These are phyloP conservation scores for Auxenochlorella protothecoides DNA, from an alignment of 139 green algal genomes.

Conservation along the genomic window DNA sequence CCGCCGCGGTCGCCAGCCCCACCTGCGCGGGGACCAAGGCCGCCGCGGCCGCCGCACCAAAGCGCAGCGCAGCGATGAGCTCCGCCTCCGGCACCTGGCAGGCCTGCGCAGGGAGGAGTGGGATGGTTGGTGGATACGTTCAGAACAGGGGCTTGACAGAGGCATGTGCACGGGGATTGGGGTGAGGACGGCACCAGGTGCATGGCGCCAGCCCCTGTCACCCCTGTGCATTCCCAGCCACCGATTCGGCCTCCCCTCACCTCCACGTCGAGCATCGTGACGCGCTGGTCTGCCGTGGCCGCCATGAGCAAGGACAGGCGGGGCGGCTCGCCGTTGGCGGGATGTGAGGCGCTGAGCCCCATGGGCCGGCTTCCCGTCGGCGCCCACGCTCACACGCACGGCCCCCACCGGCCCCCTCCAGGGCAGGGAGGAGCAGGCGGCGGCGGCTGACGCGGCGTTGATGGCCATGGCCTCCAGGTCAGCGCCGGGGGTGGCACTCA, in stretches of 20 bases:
- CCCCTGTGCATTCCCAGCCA: not conserved
- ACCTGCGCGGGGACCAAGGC: constrained; percentile 1
- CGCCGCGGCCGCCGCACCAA: not conserved
- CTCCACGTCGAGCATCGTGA: constrained; percentile 53
- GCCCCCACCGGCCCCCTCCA: constrained; percentile 58
- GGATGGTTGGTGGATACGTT: too few relatives aligned
- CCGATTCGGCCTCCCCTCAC: constrained; percentile 6
- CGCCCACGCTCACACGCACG: constrained; percentile 20
- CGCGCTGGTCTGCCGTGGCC: constrained; percentile 19
- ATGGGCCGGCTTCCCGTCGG: constrained; percentile 4
- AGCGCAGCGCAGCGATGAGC: constrained; percentile 19
- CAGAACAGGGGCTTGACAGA: too few relatives aligned
- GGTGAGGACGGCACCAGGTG: not conserved
- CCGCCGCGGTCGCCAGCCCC: not conserved
- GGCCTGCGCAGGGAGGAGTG: not conserved
- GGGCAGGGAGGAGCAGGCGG: constrained; percentile 48
- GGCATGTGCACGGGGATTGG: too few relatives aligned
- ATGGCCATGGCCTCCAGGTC: constrained; percentile 59
- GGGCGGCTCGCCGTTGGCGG: not conserved
- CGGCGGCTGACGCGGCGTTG: constrained; percentile 61
- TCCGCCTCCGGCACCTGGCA: constrained; percentile 18
- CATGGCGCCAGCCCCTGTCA: not conserved
- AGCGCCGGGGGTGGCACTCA: constrained; percentile 36
- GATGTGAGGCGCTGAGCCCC: constrained; percentile 9
- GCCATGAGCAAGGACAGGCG: constrained; percentile 46